Conservation (phyloP, 768 basidiomycete genomes). For the Calocybe gangraenosa region DNA sequence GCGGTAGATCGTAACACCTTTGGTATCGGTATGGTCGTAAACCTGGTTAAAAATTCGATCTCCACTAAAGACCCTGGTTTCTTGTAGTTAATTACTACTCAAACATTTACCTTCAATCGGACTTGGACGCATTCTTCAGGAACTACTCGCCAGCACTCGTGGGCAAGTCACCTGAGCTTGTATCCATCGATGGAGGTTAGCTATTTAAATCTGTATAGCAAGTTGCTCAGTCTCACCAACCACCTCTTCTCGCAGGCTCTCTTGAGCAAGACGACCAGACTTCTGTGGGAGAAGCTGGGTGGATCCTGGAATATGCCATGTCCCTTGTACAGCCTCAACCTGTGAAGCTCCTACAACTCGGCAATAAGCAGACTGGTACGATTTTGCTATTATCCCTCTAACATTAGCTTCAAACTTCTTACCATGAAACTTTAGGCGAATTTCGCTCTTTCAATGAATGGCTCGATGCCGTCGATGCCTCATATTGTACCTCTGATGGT, state of each 20-base stretch:
- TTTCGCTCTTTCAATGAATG: slow-evolving; percentile 29
- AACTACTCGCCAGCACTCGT: slow-evolving; percentile 38
- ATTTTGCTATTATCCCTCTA: neutral
- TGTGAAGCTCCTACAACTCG: slow-evolving; percentile 29
- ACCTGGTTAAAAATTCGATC: neutral
- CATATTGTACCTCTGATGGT: slow-evolving; percentile 30
- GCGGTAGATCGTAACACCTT: slow-evolving; percentile 23
- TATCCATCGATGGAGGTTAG: slow-evolving; percentile 29
- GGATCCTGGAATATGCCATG: slow-evolving; percentile 45
- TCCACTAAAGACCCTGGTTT: neutral
- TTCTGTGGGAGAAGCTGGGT: slow-evolving; percentile 36
- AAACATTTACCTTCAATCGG: slow-evolving; percentile 35
- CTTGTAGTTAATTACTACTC: slow-evolving; percentile 38
- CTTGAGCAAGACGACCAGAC: slow-evolving; percentile 16
- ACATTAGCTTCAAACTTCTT: no score
- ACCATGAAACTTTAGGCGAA: slow-evolving; percentile 8
- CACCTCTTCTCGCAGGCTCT: slow-evolving; percentile 8
- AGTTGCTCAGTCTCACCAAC: neutral
- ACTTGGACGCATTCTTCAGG: slow-evolving; percentile 37
- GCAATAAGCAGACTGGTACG: slow-evolving; percentile 22
- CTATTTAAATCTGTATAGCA: neutral
- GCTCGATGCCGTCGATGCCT: slow-evolving; percentile 32
- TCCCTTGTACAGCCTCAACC: slow-evolving; percentile 27
- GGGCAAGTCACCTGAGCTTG: slow-evolving; percentile 32
- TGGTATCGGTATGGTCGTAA: slow-evolving; percentile 23